Evolutionary conservation across 768 basidiomycete species (phyloP).

Genomic region (Tulasnella sp.): DNA sequence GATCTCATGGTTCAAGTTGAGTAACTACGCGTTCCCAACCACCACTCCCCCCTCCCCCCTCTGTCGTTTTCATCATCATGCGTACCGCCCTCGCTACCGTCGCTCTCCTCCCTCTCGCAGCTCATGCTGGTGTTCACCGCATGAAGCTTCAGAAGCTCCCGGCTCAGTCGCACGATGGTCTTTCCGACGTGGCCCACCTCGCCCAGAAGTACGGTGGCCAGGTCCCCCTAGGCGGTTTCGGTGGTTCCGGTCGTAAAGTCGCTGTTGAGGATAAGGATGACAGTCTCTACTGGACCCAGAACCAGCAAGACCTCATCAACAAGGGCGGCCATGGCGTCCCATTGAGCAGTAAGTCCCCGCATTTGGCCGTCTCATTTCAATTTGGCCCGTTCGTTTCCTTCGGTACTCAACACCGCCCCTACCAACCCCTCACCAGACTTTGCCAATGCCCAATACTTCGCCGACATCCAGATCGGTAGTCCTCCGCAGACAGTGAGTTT

Average conservation of each 20-base stretch:
- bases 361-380: constrained; percentile 1
- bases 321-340: constrained; percentile 86
- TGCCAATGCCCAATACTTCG: constrained; percentile 97
- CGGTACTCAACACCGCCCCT: constrained; percentile 32
- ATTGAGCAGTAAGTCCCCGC: constrained; percentile 70
- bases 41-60: constrained; percentile 15
- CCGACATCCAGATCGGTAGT: constrained; percentile 79
- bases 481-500: constrained; percentile 76
- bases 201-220: constrained; percentile 90
- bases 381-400: background rate
- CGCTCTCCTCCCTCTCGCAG: constrained; percentile 47
- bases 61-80: constrained; percentile 30
- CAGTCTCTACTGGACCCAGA: constrained; percentile 78
- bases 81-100: constrained; percentile 36
- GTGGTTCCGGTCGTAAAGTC: constrained; percentile 68
- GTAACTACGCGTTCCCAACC: constrained; percentile 9
- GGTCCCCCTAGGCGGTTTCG: constrained; percentile 71
- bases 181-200: constrained; percentile 78
- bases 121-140: constrained; percentile 67
- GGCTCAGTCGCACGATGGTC: constrained; percentile 49
- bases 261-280: constrained; percentile 52
- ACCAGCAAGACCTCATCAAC: constrained; percentile 54
- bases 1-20: constrained; percentile 13
- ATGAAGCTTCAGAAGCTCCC: constrained; percentile 89
- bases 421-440: constrained; percentile 64